Evolutionary conservation across 1,284 basidiomycete genomes (phyloP).

Genomic region (Ganoderma sinense): DNA sequence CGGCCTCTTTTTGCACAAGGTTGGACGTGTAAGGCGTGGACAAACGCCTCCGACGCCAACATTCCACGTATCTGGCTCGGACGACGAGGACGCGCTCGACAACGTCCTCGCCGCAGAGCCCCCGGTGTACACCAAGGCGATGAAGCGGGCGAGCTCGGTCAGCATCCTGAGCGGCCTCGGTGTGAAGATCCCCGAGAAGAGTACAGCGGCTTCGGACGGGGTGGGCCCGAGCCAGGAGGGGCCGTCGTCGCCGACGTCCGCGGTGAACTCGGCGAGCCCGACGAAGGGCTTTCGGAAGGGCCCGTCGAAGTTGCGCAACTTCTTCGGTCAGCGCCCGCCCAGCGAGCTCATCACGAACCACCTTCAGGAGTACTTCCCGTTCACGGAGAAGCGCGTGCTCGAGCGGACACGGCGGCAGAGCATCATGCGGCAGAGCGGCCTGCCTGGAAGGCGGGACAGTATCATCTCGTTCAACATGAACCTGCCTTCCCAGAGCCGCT

Average conservation of each 20-base stretch:
- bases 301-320: conserved; percentile 88
- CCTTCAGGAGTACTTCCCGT: conserved; percentile 95
- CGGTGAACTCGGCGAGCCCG: conserved; percentile 36
- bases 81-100: conserved; percentile 44
- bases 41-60: conserved; percentile 42
- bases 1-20: conserved; percentile 78
- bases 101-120: conserved; percentile 35
- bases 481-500: conserved; percentile 54
- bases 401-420: conserved; percentile 87
- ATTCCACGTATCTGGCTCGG: conserved; percentile 37
- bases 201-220: background rate
- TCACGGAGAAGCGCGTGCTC: conserved; percentile 89
- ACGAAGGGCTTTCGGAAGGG: conserved; percentile 51
- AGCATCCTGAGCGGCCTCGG: conserved; percentile 94
- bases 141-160: conserved; percentile 93
- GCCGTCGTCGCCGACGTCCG: conserved; percentile 39
- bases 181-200: conserved; percentile 70
- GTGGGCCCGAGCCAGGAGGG: conserved; percentile 54
- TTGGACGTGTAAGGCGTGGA: conserved; percentile 43
- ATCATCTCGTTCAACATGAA: conserved; percentile 45
- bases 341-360: conserved; percentile 98
- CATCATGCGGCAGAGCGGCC: conserved; percentile 63
- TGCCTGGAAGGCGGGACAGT: conserved; percentile 42
- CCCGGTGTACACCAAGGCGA: conserved; percentile 57
- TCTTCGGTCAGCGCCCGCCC: conserved; percentile 97